Conservation (phyloP, 2,329 filamentous ascomycete species). For the Fusarium floridanum region DNA sequence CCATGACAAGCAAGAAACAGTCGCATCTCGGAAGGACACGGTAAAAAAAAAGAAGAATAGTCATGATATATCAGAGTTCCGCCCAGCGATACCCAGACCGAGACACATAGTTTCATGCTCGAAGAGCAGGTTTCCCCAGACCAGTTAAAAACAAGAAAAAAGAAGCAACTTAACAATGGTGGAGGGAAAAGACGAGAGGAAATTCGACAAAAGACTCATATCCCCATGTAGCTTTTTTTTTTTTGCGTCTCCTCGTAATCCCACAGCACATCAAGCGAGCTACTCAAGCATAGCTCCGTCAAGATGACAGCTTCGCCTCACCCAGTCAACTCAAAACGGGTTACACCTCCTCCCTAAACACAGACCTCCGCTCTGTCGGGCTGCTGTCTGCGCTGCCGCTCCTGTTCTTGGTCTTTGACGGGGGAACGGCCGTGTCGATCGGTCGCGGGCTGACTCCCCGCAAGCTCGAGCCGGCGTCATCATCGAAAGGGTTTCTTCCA, state of each 20-base stretch:
- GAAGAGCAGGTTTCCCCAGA: slow-evolving; percentile 10
- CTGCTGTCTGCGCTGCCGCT: slow-evolving; percentile 62
- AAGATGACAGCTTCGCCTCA: not conserved
- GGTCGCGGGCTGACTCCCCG: slow-evolving; percentile 83
- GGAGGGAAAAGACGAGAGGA: not conserved
- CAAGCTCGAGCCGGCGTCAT: slow-evolving; percentile 73
- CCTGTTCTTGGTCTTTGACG: slow-evolving; percentile 38
- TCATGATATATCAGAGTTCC: slow-evolving; percentile 42
- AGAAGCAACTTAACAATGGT: slow-evolving; percentile 1
- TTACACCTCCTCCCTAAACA: slow-evolving; percentile 78
- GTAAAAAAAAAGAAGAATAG: slow-evolving; percentile 4
- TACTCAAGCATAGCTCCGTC: not conserved
- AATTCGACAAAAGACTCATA: slow-evolving; percentile 12
- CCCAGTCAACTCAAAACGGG: not conserved
- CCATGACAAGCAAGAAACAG: slow-evolving; percentile 13
- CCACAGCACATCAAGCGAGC: not conserved
- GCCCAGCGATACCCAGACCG: slow-evolving; percentile 26
- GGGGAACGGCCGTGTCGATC: slow-evolving; percentile 63
- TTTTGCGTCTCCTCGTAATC: not conserved
- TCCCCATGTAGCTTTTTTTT: slow-evolving; percentile 17
- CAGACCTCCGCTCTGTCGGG: slow-evolving; percentile 76
- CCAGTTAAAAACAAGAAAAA: slow-evolving; percentile 11
- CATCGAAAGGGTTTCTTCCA: slow-evolving; percentile 76
- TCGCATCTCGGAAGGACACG: slow-evolving; percentile 28
- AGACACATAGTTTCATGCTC: not conserved